Evolutionary conservation across 805 yeast species (phyloP), one percentile per base, ranked within the genome.

Genomic region (Wickerhamomyces ciferrii): DNA sequence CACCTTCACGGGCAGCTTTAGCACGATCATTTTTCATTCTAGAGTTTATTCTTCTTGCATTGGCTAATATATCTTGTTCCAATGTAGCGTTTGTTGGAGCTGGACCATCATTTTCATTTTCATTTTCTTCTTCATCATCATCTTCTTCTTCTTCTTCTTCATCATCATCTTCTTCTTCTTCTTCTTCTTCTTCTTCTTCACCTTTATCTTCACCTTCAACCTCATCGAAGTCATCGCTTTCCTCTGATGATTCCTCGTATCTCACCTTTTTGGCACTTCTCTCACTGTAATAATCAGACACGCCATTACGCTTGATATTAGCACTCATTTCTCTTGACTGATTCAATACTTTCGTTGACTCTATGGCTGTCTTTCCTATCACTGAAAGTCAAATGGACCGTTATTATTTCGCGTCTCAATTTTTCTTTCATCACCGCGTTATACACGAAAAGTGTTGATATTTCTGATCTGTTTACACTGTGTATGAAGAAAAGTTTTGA

Each of bases 1-100:
- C 89, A 37, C 79, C 79, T 15, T 79, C 83, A 29, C 82, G 71
- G 3, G 79, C 75, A 1, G 81, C 76, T 41, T 74, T 72, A 0
- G 78, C 72, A 41, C 79, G 68, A 21, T 74, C 78, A 23, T 59
- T 54, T 15, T 55, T 53, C 37, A 67, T 48, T 10, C 56, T 59
- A 10, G 61, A 43, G 32, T 60, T 59, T 1, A 69, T 41, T 14
- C 55, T 50, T 40, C 73, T 59, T 23, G 67, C 63, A n/a, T 60
- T 54, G 11, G 65, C 56, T 36, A 69, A 46, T 10, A 67, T 54
- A 6, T 59, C 54, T 27, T 62, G 66, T 36, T 63, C 70, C 20
- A 23, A 39, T 6, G 43, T 35, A 19, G 5, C 15, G 10, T 15
- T 18, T 11, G 21, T 18, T 19, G 38, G 4, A 5, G 11, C 37